A percentile compares a stretch with the other conserved stretches of the same genome.
Evolutionary conservation across 2,329 filamentous ascomycete genomes (phyloP).

Genomic region (Xylaria arbuscula): DNA sequence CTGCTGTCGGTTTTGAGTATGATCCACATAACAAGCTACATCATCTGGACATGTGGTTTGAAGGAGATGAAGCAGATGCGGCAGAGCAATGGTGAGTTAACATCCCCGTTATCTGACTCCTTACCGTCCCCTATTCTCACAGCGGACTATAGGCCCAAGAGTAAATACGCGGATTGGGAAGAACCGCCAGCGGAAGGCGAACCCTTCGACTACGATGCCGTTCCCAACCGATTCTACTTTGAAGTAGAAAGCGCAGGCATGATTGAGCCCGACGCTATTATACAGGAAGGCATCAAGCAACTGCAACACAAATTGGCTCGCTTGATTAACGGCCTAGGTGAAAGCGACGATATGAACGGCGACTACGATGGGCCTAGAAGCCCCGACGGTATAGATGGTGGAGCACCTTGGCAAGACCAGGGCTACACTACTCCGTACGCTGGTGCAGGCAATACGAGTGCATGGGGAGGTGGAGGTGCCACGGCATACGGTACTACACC

Average conservation of each 20-base stretch:
- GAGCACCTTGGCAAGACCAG: constrained; percentile 68
- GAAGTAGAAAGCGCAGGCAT: constrained; percentile 91
- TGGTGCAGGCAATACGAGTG: constrained; percentile 65
- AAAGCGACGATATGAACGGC: constrained; percentile 66
- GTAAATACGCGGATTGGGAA: constrained; percentile 82
- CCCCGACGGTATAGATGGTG: constrained; percentile 70
- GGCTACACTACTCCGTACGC: constrained; percentile 78
- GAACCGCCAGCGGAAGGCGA: constrained; percentile 84
- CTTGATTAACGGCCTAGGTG: constrained; percentile 73
- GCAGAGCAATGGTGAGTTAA: constrained; percentile 81
- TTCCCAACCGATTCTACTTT: constrained; percentile 88
- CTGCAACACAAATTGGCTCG: constrained; percentile 90
- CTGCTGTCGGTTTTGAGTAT: constrained; percentile 96
- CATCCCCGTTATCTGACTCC: constrained; percentile 5
- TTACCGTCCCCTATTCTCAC: constrained; percentile 39
- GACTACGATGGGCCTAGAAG: constrained; percentile 73
- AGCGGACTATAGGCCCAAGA: constrained; percentile 76
- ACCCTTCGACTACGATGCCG: constrained; percentile 89
- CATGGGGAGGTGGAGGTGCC: constrained; percentile 70
- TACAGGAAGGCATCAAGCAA: constrained; percentile 87
- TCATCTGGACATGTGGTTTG: constrained; percentile 95
- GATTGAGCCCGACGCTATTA: constrained; percentile 88
- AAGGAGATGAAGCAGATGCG: constrained; percentile 86
- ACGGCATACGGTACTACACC: constrained; percentile 57
- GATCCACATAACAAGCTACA: constrained; percentile 96